Evolutionary conservation across 805 yeast species (phyloP).

Genomic region (Kockiozyma suomiensis): DNA sequence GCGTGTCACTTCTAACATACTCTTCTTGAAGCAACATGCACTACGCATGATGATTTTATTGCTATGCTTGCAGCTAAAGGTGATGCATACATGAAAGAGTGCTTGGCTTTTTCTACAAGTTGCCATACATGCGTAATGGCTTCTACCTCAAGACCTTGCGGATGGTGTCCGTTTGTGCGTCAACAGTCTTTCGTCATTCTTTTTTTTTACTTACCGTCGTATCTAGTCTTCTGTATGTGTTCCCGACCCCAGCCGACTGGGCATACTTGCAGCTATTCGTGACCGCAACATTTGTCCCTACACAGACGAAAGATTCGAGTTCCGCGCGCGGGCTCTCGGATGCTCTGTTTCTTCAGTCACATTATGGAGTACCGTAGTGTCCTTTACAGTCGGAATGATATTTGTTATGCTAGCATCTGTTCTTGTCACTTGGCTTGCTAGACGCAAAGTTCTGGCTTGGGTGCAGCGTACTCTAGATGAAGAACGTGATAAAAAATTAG

Average conservation of each 20-base stretch:
- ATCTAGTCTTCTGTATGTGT: constrained; percentile 23
- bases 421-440: constrained; percentile 12
- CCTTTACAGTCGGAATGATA: constrained; percentile 14
- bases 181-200: not conserved
- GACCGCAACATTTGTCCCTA: constrained; percentile 24
- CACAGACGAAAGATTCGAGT: constrained; percentile 20
- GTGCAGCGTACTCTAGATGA: constrained; percentile 6
- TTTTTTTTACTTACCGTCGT: not conserved
- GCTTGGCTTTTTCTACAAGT: constrained; percentile 10
- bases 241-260: constrained; percentile 25
- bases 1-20: not conserved
- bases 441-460: constrained; percentile 12
- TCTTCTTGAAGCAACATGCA: not conserved
- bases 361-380: constrained; percentile 22
- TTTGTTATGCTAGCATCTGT: not conserved
- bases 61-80: constrained; percentile 1
- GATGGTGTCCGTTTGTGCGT: constrained; percentile 31
- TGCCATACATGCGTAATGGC: constrained; percentile 20
- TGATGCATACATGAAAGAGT: constrained; percentile 14
- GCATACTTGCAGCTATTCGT: constrained; percentile 22
- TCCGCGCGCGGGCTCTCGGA: constrained; percentile 25
- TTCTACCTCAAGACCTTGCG: constrained; percentile 16
- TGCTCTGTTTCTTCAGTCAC: constrained; percentile 25
- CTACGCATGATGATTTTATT: constrained; percentile 8
- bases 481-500: constrained; percentile 1